Percentiles rank a stretch among this genome's conserved stretches.
Evolutionary conservation across 164 flowering plant species (phyloP).

Genomic region (Kingdonia uniflora): DNA sequence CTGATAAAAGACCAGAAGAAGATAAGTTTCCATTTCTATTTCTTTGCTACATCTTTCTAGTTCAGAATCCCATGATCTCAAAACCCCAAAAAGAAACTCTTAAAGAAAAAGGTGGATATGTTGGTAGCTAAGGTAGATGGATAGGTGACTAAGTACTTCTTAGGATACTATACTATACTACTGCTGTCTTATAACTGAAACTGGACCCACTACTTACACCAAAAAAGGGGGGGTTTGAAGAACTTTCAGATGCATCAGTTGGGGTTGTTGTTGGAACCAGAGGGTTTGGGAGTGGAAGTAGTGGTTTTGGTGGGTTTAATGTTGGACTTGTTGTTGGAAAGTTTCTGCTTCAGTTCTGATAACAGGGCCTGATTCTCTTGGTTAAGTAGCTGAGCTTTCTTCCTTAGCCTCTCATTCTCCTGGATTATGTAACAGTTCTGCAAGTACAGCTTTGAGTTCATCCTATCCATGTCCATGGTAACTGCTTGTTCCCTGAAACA

Average conservation of each 20-base stretch:
- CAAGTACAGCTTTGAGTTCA: conserved; percentile 67
- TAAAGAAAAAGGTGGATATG: neutral
- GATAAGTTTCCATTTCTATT: neutral
- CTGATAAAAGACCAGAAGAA: neutral
- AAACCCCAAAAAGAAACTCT: neutral
- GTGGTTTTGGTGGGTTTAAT: too few relatives aligned
- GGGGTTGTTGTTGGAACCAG: too few relatives aligned
- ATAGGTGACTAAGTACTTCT: neutral
- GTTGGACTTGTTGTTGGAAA: conserved; percentile 16
- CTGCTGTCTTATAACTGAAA: conserved; percentile 5
- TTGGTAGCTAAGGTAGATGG: neutral
- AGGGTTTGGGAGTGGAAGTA: too few relatives aligned
- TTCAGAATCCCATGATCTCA: neutral
- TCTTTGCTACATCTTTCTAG: neutral
- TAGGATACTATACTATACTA: neutral
- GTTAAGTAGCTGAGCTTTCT: conserved; percentile 64
- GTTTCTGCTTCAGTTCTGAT: conserved; percentile 51
- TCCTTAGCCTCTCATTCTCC: conserved; percentile 83
- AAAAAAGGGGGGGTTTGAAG: too few relatives aligned
- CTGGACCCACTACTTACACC: conserved; percentile 1
- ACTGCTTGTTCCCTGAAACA: conserved; percentile 3
- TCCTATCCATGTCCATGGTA: conserved; percentile 42
- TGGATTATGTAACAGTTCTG: conserved; percentile 74
- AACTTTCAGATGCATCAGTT: too few relatives aligned
- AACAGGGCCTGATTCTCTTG: conserved; percentile 73